Base-by-base conservation (phyloP, 148 eudicot species). In the Salicornia ramosissima region DNA sequence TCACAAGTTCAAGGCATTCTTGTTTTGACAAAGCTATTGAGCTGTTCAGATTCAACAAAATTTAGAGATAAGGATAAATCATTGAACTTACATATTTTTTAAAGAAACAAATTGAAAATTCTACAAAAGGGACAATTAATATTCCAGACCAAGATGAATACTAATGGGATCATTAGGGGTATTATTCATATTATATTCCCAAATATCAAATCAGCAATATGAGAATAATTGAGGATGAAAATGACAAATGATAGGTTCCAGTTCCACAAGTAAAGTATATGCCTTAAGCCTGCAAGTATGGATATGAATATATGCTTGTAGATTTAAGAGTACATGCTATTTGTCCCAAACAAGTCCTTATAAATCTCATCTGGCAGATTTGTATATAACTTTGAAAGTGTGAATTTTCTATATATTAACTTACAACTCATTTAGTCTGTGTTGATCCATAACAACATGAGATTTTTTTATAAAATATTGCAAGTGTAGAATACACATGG, bases 341-440 rank as follows among this genome's bases (percentile, higher is more conserved):
- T 39, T 39, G 47, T 36, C 28, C 5, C 65, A 10, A 26, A 18
- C 52, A 63, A 50, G 61, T 63, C 36, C 62, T 36, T 50, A 24
- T 50, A 46, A 33, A 33, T 61, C 64, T 42, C 42, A 21, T 58
- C 64, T 56, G 45, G 39, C 64, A 56, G 28, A 45, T 57, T n/a
- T n/a, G 28, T 50, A 40, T 68, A 67, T 68, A 61, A 65, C 72
- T 9, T 46, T 36, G 47, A 67, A 61, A 65, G 69, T 9, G 47
- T 36, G 47, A 67, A 31, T 66, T 49, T 74, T 74, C n/a, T n/a
- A n/a, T n/a, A 16, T 50, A 70, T 57, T 34, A 66, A n/a, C 16
- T 55, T 59, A 74, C 78, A 75, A 59, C 68, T 70, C 75, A 45
- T 24, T n/a, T 24, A 62, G 58, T 62, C 49, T 71, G 18, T 24